Evolutionary conservation across 2,329 filamentous ascomycete genomes (phyloP).

Genomic region (Fusarium virguliforme): DNA sequence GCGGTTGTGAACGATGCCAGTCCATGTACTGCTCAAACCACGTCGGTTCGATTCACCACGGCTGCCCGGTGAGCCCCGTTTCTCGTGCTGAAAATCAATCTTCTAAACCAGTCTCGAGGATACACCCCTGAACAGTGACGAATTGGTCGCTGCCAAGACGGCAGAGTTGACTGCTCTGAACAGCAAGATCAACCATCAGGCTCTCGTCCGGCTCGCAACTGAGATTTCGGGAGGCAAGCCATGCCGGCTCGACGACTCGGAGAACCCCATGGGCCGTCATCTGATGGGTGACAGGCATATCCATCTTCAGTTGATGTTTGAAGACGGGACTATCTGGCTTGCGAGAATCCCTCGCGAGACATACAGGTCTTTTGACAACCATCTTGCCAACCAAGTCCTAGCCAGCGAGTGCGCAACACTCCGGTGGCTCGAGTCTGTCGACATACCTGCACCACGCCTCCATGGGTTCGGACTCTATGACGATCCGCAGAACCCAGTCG

Average conservation of each 20-base stretch:
- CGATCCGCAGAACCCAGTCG: conserved; percentile 44
- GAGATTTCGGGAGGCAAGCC: conserved; percentile 34
- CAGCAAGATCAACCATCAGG: conserved; percentile 35
- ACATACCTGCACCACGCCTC: conserved; percentile 45
- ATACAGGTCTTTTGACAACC: conserved; percentile 18
- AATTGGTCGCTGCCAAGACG: conserved; percentile 37
- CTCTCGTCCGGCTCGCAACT: conserved; percentile 34
- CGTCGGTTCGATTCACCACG: conserved; percentile 8
- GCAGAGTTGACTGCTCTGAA: conserved; percentile 36
- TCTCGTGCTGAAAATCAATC: not conserved
- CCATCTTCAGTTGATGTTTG: conserved; percentile 30
- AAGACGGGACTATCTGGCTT: conserved; percentile 28
- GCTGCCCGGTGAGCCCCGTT: conserved; percentile 12
- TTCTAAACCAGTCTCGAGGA: conserved; percentile 13
- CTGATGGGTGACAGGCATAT: conserved; percentile 31
- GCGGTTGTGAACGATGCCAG: conserved; percentile 22
- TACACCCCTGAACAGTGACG: conserved; percentile 38
- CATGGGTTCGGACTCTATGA: conserved; percentile 44
- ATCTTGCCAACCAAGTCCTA: conserved; percentile 24
- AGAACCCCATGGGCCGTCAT: conserved; percentile 21
- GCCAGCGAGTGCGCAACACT: conserved; percentile 34
- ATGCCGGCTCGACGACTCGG: conserved; percentile 25
- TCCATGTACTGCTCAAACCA: conserved; percentile 26
- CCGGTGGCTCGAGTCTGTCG: conserved; percentile 47
- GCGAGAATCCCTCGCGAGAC: conserved; percentile 28